A percentile compares a stretch with the other conserved stretches of the same genome.
phyloP scores from a whole-genome alignment of 371 early-diverging fungal species.

The Actinomortierella ambigua region DNA sequence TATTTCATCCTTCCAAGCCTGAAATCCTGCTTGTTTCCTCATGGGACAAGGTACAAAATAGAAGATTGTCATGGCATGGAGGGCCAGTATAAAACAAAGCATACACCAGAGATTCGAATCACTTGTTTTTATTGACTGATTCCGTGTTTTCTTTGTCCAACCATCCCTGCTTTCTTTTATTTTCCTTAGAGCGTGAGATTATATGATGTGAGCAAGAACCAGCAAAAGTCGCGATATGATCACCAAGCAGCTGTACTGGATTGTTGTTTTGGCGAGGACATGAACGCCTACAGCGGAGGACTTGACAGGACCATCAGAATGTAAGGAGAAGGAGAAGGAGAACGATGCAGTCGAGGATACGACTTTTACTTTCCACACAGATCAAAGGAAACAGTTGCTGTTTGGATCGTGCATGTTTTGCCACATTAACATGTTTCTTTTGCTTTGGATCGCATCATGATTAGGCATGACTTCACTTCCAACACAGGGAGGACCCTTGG shows the following conservation, averaged over 20 bases:
- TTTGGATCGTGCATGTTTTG: too few relatives aligned
- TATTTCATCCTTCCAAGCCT: slow-evolving; percentile 70
- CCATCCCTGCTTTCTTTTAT: not conserved
- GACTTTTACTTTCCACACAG: too few relatives aligned
- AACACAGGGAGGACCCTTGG: slow-evolving; percentile 54
- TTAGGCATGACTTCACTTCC: slow-evolving; percentile 58
- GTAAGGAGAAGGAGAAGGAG: slow-evolving; percentile 45
- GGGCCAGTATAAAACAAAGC: not conserved
- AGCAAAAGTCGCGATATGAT: slow-evolving; percentile 55
- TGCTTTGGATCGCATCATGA: not conserved
- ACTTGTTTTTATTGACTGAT: not conserved
- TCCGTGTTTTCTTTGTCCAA: not conserved
- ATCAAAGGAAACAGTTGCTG: too few relatives aligned
- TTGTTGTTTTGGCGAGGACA: slow-evolving; percentile 67
- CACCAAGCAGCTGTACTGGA: slow-evolving; percentile 78
- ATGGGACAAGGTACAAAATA: slow-evolving; percentile 82
- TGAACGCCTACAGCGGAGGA: slow-evolving; percentile 69
- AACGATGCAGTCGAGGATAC: not conserved
- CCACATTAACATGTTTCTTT: slow-evolving; percentile 3
- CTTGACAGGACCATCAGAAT: slow-evolving; percentile 65
- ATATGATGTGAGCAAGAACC: slow-evolving; percentile 76
- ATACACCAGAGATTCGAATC: not conserved
- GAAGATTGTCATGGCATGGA: not conserved
- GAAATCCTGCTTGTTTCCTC: slow-evolving; percentile 75
- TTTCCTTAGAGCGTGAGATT: slow-evolving; percentile 70